Evolutionary conservation across 2,329 filamentous ascomycete genomes (phyloP).

Genomic region (Sarocladiaceae sp.): DNA sequence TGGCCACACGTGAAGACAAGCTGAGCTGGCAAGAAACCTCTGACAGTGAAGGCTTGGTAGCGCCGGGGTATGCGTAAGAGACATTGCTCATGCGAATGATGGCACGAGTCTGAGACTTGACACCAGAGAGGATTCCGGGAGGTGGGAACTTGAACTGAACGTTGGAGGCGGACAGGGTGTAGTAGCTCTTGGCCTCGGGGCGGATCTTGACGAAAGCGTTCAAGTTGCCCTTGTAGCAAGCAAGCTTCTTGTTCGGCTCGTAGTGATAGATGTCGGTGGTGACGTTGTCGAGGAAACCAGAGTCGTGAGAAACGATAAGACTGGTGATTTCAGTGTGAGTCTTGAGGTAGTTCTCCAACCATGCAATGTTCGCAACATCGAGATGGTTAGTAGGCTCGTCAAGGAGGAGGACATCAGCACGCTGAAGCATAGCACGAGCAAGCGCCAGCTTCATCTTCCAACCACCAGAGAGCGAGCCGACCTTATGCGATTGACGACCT

Average conservation of each 20-base stretch:
- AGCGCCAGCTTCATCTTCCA: slow-evolving; percentile 99
- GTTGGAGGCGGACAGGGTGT: slow-evolving; percentile 82
- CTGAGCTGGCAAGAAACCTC: slow-evolving; percentile 86
- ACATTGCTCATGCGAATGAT: slow-evolving; percentile 94
- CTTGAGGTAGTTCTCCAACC: slow-evolving; percentile 94
- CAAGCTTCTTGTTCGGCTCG: slow-evolving; percentile 90
- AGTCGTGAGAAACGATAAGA: slow-evolving; percentile 98
- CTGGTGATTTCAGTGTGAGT: slow-evolving; percentile 94
- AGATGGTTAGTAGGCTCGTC: slow-evolving; percentile 99
- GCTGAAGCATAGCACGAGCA: slow-evolving; percentile 93
- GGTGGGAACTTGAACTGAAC: slow-evolving; percentile 98
- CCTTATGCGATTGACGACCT: slow-evolving; percentile 81
- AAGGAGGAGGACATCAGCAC: slow-evolving; percentile 90
- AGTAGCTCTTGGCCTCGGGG: slow-evolving; percentile 96
- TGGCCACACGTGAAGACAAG: slow-evolving; percentile 88
- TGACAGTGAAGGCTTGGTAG: slow-evolving; percentile 78
- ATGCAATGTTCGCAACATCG: slow-evolving; percentile 92
- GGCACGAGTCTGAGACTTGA: slow-evolving; percentile 90
- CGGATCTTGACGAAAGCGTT: slow-evolving; percentile 80
- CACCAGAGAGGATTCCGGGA: slow-evolving; percentile 87
- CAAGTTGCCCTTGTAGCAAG: slow-evolving; percentile 78
- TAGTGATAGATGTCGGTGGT: slow-evolving; percentile 99
- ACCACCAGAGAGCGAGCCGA: slow-evolving; percentile 92
- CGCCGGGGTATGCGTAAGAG: slow-evolving; percentile 89
- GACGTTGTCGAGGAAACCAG: slow-evolving; percentile 91